Evolutionary conservation across 2,329 filamentous ascomycete genomes (phyloP), one percentile per base, ranked within the genome.

Genomic region (Penicillium brevicompactum): DNA sequence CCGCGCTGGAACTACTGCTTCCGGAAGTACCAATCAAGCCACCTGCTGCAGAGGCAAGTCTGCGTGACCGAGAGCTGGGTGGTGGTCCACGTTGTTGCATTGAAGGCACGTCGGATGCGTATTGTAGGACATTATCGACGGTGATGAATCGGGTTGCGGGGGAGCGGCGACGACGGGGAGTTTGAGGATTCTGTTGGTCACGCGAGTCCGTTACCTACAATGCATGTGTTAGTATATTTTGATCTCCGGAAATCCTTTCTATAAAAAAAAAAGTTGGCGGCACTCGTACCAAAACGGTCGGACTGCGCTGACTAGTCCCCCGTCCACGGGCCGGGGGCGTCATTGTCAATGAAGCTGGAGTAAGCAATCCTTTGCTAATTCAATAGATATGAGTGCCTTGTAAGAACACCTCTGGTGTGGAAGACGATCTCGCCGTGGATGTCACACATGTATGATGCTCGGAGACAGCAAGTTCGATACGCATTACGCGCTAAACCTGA

Each of bases 111-210:
- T 97, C 92, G 47, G 91, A 94, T 56, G 92, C 89, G 78, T 96
- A 91, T 72, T 96, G 92, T 5, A 99, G 86, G 62, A 97, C 90
- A 71, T 93, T 96, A 77, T 99, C 94, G 73, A 99, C 93, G 14
- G 82, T 86, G 70, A 97, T 91, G 73, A 90, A 90, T 66, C 85
- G 89, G 79, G 86, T 92, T 63, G 82, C 61, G 8, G 64, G 67
- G 38, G 69, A 68, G 38, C 71, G 68, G 22, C 70, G 69, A 32
- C 64, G 63, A 51, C 67, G 63, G 42, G 65, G 61, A 51, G 65
- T 62, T 30, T 59, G 57, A 22, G 64, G 52, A n/a, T 59, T 53
- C 51, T 71, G 70, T 47, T 73, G 73, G n/a, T 76, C 73, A 53
- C 76, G 74, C 40, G 76, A 76, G 57, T 78, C 75, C 18, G 76